Percentiles rank a stretch among this genome's conserved stretches.
Conservation (phyloP, 768 basidiomycete species). For the Leccinum fibrillosum region DNA sequence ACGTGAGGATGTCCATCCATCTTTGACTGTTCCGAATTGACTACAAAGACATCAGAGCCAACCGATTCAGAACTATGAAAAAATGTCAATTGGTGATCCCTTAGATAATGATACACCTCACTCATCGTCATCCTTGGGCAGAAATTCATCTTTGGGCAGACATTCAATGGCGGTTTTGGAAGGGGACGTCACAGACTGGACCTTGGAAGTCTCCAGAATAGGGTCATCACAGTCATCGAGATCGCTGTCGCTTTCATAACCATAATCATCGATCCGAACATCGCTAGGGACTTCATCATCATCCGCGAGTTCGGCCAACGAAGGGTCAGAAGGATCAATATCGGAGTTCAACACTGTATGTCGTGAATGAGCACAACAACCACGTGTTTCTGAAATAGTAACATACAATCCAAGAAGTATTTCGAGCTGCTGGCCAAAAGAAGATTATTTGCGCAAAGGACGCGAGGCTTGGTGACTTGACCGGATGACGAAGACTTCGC, state of each 20-base stretch:
- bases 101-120: not conserved
- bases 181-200: not conserved
- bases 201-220: not conserved
- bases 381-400: too few species aligned
- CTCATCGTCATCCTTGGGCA: constrained; percentile 10
- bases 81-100: not conserved
- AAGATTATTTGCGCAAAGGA: constrained; percentile 28
- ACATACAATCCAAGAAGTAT: constrained; percentile 28
- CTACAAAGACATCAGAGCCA: constrained; percentile 20
- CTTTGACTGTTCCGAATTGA: constrained; percentile 8
- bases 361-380: not conserved
- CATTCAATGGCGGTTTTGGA: not conserved
- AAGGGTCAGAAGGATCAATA: not conserved
- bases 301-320: constrained; percentile 13
- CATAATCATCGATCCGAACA: constrained; percentile 20
- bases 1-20: not conserved
- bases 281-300: constrained; percentile 5
- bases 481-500: constrained; percentile 2
- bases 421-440: constrained; percentile 23
- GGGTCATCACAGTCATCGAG: constrained; percentile 19
- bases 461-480: constrained; percentile 15
- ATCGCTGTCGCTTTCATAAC: constrained; percentile 33
- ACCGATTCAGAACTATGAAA: constrained; percentile 11
- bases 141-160: constrained; percentile 4
- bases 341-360: constrained; percentile 13